Base-by-base conservation (phyloP, 495 filamentous ascomycete species). In the Penicillium samsonianum region DNA sequence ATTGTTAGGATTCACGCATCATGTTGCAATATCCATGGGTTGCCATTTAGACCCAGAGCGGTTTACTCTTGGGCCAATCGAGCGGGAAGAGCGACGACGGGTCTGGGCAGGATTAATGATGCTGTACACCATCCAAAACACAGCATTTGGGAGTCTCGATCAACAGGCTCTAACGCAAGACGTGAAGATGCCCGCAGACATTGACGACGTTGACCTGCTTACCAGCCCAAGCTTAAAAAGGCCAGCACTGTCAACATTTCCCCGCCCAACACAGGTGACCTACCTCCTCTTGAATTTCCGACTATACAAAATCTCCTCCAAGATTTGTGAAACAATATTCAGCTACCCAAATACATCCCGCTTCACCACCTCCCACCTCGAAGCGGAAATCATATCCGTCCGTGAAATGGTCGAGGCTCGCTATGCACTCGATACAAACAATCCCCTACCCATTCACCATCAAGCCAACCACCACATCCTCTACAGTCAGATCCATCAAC, bases 11-110 rank as follows among this genome's bases (percentile, higher is more conserved):
- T 70, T 79, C 23, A 76, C 78, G 0, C 71, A 78, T 28, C 76
- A 81, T 55, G 72, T 78, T 16, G 75, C 77, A 12, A 74, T 78
- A 22, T 75, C 74, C 0, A 73, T 80, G 68, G 76, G 76, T 30
- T 78, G 76, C 42, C 78, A 81, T 53, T 64, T 78, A 20, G 78
- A 81, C 37, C 76, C 75, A n/a, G 72, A 71, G 22, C 64, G 67
- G 30, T 78, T 80, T 30, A 56, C 58, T 6, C 67, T 81, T 0
- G 71, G 72, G 11, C 60, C 69, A 4, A 73, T 81, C 19, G 75
- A 79, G 58, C 73, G 72, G 5, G 77, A 81, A 56, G 75, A 80
- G 44, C 68, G 78, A 20, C 67, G 78, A 20, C 74, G 76, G 11
- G 75, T 71, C 25, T 80, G 77, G 77, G 71, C 73, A 17, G 77